These are phyloP conservation scores for Starmerella bombicola DNA, from an alignment of 805 yeast genomes.

Conservation along the genomic window DNA sequence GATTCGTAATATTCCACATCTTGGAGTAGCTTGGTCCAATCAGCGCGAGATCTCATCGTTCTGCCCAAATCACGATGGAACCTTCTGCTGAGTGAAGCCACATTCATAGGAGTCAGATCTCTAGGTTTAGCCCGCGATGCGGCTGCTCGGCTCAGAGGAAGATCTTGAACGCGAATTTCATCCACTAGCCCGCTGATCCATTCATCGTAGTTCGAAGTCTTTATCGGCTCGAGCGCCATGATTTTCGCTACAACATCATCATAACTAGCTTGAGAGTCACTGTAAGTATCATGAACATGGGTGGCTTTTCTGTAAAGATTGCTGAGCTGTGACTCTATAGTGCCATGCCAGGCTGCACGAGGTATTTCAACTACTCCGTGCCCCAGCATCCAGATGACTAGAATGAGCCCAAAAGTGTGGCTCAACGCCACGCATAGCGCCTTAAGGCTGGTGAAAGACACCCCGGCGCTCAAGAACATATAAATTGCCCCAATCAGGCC, in stretches of 20 bases:
- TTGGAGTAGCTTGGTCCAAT: slow-evolving; percentile 40
- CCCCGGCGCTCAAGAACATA: slow-evolving; percentile 43
- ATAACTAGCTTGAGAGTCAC: slow-evolving; percentile 50
- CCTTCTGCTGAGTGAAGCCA: slow-evolving; percentile 41
- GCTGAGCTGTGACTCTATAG: slow-evolving; percentile 31
- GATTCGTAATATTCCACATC: slow-evolving; percentile 48
- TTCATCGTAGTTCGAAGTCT: slow-evolving; percentile 40
- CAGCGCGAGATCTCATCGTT: slow-evolving; percentile 43
- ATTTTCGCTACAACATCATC: slow-evolving; percentile 54
- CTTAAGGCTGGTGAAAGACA: slow-evolving; percentile 44
- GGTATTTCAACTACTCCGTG: slow-evolving; percentile 68
- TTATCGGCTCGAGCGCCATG: slow-evolving; percentile 37
- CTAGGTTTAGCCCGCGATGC: slow-evolving; percentile 18
- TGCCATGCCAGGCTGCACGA: slow-evolving; percentile 32
- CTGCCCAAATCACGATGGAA: slow-evolving; percentile 43
- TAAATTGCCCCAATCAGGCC: slow-evolving; percentile 48
- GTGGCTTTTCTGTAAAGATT: slow-evolving; percentile 45
- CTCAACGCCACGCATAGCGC: slow-evolving; percentile 61
- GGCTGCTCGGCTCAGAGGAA: slow-evolving; percentile 16
- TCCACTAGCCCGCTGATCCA: slow-evolving; percentile 51
- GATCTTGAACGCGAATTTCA: slow-evolving; percentile 28
- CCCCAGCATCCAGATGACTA: slow-evolving; percentile 76
- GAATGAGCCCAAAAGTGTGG: slow-evolving; percentile 59
- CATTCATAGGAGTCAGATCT: slow-evolving; percentile 31
- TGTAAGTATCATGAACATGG: slow-evolving; percentile 42